Evolutionary conservation across 768 basidiomycete species (phyloP), one percentile per base, ranked within the genome.

Genomic region (Coprinopsis marcescibilis): DNA sequence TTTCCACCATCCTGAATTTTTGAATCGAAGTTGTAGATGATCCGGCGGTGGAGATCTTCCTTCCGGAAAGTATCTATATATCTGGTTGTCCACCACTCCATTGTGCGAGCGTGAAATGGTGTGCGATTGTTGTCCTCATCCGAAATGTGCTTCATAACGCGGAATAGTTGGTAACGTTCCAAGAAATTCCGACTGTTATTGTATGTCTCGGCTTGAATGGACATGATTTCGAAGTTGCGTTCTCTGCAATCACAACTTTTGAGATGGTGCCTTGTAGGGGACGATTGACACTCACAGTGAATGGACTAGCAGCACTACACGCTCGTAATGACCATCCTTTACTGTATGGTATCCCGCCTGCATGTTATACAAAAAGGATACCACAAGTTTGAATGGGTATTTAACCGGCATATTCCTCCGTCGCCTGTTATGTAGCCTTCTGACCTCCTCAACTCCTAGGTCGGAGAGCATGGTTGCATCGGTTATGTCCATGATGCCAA

Each of bases 61-160:
- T 11, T 8, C 17, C 27, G 48, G 34, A 44, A 13, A 4, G 19
- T 24, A 10, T 3, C 19, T 11, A 24, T 24, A 27, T 49, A 49
- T 21, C 39, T 17, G 3, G 23, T 17, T 2, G 44, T 26, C 20
- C 36, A 49, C 48, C 48, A 49, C 6, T 44, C 27, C 17, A 39
- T 20, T 5, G 42, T 49, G 6, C 48, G 6, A 8, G 17, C 5
- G 25, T 49, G 34, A 14, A 44, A 20, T 3, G 38, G 39, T 10
- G n/a, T n/a, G n/a, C n/a, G n/a, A n/a, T 19, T 14, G 4, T 32
- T 37, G 11, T 23, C 33, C 5, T 44, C 12, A 2, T 29, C 27
- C 24, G 15, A 20, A 33, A 49, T 23, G 3, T 29, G 8, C 35
- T 44, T 43, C 48, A 49, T 43, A 27, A 37, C 12, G 11, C 29